Conservation (phyloP, 1,139 yeast genomes). For the Suhomyces anneliseae region DNA sequence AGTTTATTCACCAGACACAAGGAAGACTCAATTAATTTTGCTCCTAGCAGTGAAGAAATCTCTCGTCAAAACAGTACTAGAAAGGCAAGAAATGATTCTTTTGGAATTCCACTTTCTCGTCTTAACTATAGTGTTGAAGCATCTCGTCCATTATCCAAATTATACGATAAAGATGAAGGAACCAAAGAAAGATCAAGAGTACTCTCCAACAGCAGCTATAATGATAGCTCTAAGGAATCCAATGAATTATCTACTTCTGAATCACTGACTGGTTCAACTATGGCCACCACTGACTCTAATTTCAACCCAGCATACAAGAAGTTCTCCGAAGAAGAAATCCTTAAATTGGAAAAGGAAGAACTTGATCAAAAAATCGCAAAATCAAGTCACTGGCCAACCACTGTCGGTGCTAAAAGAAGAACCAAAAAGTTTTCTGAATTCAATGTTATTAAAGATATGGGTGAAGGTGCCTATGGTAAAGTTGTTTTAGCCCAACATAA, state of each 20-base stretch:
- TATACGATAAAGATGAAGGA: slow-evolving; percentile 9
- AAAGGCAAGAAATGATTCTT: slow-evolving; percentile 30
- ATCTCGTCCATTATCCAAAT: slow-evolving; percentile 13
- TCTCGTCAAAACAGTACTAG: slow-evolving; percentile 41
- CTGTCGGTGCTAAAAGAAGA: slow-evolving; percentile 60
- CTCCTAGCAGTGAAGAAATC: slow-evolving; percentile 32
- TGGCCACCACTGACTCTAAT: background rate
- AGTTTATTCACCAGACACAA: slow-evolving; percentile 45
- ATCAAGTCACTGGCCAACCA: slow-evolving; percentile 53
- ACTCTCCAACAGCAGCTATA: slow-evolving; percentile 2
- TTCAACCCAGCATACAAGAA: slow-evolving; percentile 3
- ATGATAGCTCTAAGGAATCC: slow-evolving; percentile 2
- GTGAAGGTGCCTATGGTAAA: slow-evolving; percentile 96
- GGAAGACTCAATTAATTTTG: slow-evolving; percentile 33
- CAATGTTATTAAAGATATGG: slow-evolving; percentile 70
- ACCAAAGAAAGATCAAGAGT: slow-evolving; percentile 2
- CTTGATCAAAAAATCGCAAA: slow-evolving; percentile 33
- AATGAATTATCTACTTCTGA: background rate
- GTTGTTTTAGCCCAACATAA: slow-evolving; percentile 78
- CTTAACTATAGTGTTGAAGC: slow-evolving; percentile 13
- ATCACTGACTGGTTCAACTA: background rate
- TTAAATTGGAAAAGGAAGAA: slow-evolving; percentile 44
- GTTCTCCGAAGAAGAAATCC: slow-evolving; percentile 39
- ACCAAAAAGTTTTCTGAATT: slow-evolving; percentile 73
- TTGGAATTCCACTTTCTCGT: slow-evolving; percentile 26